Evolutionary conservation across 2,329 filamentous ascomycete genomes (phyloP).

Genomic region (Pseudogymnoascus sp.): DNA sequence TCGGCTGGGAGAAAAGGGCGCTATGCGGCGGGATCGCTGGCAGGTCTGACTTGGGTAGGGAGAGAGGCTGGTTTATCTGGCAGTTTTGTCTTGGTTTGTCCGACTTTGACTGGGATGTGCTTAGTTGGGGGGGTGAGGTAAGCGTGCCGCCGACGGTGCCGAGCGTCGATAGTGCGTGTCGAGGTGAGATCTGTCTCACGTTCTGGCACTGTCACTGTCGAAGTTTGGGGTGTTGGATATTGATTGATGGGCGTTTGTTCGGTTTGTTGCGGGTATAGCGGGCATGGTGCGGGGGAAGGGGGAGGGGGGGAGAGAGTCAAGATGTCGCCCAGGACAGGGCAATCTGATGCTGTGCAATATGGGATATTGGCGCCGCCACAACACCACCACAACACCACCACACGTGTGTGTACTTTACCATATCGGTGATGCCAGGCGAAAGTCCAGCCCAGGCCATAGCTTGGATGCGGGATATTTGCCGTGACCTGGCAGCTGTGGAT

Average conservation of each 20-base stretch:
- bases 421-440: not conserved
- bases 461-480: slow-evolving; percentile 5
- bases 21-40: not conserved
- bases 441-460: not conserved
- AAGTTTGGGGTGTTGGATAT: not conserved
- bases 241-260: not conserved
- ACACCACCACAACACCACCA: not conserved
- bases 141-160: slow-evolving; percentile 1
- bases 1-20: not conserved
- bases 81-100: not conserved
- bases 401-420: not conserved
- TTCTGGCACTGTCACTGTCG: not conserved
- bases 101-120: not conserved
- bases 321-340: slow-evolving; percentile 1
- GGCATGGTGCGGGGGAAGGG: not conserved
- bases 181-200: slow-evolving; percentile 2
- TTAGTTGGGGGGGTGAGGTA: slow-evolving; percentile 1
- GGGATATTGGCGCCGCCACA: slow-evolving; percentile 2
- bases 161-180: not conserved
- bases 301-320: not conserved
- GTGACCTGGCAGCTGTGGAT: slow-evolving; percentile 2
- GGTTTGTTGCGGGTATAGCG: not conserved
- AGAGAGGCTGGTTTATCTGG: not conserved
- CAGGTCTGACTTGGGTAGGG: not conserved
- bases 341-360: slow-evolving; percentile 10